Evolutionary conservation across 1,284 basidiomycete genomes (phyloP).

Genomic region (Heterobasidion annosum): DNA sequence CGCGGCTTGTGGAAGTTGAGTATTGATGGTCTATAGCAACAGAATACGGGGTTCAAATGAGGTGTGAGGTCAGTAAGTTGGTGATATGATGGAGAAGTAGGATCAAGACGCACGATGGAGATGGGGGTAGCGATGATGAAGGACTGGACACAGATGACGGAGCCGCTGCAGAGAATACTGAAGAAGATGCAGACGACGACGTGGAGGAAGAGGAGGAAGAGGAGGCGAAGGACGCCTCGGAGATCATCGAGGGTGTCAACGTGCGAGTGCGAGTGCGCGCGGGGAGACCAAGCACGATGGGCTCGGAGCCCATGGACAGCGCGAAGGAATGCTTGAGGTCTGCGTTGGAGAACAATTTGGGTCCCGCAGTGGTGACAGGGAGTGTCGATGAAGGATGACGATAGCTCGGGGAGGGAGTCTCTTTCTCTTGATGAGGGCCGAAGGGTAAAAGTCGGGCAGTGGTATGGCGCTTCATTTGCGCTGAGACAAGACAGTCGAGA

Average conservation of each 20-base stretch:
- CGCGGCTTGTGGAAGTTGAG: background rate
- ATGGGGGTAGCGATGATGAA: conserved; percentile 7
- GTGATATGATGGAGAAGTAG: background rate
- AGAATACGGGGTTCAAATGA: background rate
- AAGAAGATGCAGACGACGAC: conserved; percentile 2
- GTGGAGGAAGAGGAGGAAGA: conserved; percentile 13
- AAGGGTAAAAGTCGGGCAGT: conserved; percentile 10
- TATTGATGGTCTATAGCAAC: background rate
- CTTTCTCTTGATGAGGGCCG: conserved; percentile 6
- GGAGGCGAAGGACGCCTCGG: conserved; percentile 14
- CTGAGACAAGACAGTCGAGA: background rate
- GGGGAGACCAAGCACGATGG: background rate
- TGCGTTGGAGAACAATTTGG: background rate
- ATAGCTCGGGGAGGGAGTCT: background rate
- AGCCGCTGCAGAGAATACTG: background rate
- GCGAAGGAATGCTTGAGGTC: background rate
- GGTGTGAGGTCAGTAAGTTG: conserved; percentile 2
- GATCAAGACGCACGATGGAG: conserved; percentile 7
- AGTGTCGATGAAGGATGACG: conserved; percentile 7
- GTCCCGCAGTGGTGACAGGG: background rate
- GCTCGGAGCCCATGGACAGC: background rate
- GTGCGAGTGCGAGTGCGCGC: background rate
- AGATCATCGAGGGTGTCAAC: conserved; percentile 12
- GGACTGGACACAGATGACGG: conserved; percentile 7
- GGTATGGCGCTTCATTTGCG: conserved; percentile 6